These are phyloP conservation scores for Vicia villosa DNA, from an alignment of 306 rosid genomes.

Conservation along the genomic window DNA sequence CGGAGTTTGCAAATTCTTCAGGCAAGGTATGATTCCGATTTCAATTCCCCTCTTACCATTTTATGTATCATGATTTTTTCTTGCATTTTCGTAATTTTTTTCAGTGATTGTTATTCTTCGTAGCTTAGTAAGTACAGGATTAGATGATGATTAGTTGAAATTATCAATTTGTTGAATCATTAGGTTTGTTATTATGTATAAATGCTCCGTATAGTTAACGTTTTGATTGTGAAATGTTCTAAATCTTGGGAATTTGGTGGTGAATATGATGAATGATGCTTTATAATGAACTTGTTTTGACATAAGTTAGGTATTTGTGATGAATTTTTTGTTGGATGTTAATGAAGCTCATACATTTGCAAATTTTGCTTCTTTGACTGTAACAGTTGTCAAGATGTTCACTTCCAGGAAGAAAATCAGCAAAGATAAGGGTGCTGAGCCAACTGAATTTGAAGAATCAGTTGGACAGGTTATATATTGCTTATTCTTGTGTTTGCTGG, in stretches of 20 bases:
- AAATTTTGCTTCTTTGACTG: background rate
- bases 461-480: constrained; percentile 63
- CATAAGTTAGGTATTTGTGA: too few species aligned
- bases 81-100: too few species aligned
- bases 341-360: background rate
- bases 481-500: background rate
- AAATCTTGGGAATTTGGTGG: background rate
- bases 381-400: constrained; percentile 55
- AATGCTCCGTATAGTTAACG: background rate
- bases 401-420: constrained; percentile 71
- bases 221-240: background rate
- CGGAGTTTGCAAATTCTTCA: too few species aligned
- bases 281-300: too few species aligned
- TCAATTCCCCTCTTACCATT: too few species aligned
- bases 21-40: too few species aligned
- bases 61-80: too few species aligned
- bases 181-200: background rate
- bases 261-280: background rate
- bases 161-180: background rate
- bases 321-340: background rate
- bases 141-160: too few species aligned
- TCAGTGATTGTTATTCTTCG: too few species aligned
- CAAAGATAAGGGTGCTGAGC: constrained; percentile 71
- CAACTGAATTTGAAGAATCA: constrained; percentile 68
- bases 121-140: too few species aligned